A percentile compares a stretch with the other conserved stretches of the same genome.
phyloP scores from a whole-genome alignment of 73 alveolate genomes.

The Effrenium voratum region DNA sequence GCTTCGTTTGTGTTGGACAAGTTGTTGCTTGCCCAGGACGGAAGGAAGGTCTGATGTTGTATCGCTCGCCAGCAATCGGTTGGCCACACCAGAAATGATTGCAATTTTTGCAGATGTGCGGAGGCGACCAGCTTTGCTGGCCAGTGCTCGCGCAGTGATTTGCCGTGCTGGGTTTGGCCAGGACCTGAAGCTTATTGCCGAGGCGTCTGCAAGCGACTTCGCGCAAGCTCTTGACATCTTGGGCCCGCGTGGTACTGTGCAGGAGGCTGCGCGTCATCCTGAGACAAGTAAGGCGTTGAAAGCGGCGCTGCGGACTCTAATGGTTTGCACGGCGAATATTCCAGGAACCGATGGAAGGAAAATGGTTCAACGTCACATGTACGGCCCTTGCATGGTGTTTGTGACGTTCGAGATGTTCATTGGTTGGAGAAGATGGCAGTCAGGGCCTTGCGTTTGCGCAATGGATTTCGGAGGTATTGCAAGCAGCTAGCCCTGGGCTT shows the following conservation, averaged over 20 bases:
- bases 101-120: not conserved
- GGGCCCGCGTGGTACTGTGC: not conserved
- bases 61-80: too few species aligned
- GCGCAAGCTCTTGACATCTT: not conserved
- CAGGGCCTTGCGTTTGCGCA: too few species aligned
- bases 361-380: not conserved
- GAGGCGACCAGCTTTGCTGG: not conserved
- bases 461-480: too few species aligned
- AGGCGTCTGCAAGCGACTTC: not conserved
- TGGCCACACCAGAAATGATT: not conserved
- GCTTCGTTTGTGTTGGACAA: too few species aligned
- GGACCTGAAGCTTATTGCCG: not conserved
- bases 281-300: not conserved
- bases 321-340: not conserved
- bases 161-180: not conserved
- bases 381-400: not conserved
- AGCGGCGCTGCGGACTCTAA: not conserved
- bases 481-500: too few species aligned
- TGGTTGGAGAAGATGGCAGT: too few species aligned
- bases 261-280: not conserved
- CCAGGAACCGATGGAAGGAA: slow-evolving; percentile 5
- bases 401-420: not conserved
- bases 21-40: too few species aligned
- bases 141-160: slow-evolving; percentile 3
- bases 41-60: too few species aligned